A percentile compares a stretch with the other conserved stretches of the same genome.
Conservation (phyloP, 768 basidiomycete genomes). For the Agrocybe chaxingu region DNA sequence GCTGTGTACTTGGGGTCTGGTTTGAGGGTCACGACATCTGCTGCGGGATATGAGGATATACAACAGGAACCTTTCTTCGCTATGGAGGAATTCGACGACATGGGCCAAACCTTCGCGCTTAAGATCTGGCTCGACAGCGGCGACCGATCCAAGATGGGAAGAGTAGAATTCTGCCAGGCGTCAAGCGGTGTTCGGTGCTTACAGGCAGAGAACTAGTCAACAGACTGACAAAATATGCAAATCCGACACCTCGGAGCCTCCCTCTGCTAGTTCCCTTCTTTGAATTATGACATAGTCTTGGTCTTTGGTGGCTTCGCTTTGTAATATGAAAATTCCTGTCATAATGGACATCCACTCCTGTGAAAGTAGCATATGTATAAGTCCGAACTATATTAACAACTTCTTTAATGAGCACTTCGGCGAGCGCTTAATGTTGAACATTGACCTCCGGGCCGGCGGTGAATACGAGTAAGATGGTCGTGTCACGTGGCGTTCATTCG, state of each 20-base stretch:
- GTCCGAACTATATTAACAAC: no score
- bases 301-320: no score
- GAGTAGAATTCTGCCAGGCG: slow-evolving; percentile 8
- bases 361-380: no score
- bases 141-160: slow-evolving; percentile 4
- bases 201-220: background rate
- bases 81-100: background rate
- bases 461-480: no score
- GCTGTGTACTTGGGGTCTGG: background rate
- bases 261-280: no score
- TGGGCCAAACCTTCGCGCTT: slow-evolving; percentile 1
- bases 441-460: no score
- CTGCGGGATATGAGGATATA: background rate
- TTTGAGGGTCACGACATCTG: background rate
- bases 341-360: no score
- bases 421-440: no score
- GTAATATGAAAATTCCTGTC: no score
- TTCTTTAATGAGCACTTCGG: no score
- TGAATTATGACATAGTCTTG: no score
- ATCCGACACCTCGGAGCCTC: background rate
- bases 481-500: no score
- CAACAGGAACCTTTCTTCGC: background rate
- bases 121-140: slow-evolving; percentile 4
- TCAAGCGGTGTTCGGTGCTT: slow-evolving; percentile 1
- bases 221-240: background rate